A percentile compares a stretch with the other conserved stretches of the same genome.
phyloP scores from a whole-genome alignment of 129 eudicot genomes.

The Dittrichia graveolens region DNA sequence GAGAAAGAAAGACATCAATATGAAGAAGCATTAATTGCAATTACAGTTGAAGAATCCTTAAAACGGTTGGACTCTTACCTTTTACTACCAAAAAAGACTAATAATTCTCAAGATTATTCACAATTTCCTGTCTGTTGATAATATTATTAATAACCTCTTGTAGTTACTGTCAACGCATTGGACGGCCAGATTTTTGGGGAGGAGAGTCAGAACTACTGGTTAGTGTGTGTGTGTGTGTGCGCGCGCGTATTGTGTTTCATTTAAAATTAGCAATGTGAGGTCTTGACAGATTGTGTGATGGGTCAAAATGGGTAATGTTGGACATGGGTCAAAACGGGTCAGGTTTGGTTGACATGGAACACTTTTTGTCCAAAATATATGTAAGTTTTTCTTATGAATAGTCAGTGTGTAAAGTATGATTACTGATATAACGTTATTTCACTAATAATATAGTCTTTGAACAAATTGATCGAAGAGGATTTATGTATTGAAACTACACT shows the following conservation, averaged over 20 bases:
- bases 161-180: conserved; percentile 94
- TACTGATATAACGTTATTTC: not conserved
- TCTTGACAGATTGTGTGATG: not conserved
- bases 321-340: not conserved
- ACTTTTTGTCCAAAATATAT: not conserved
- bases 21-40: conserved; percentile 87
- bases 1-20: conserved; percentile 55
- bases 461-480: not conserved
- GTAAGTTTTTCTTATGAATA: not conserved
- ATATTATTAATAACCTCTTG: conserved; percentile 17
- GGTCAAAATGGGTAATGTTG: not conserved
- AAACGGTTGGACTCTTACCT: conserved; percentile 57
- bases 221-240: conserved; percentile 39
- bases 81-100: not conserved
- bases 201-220: conserved; percentile 98
- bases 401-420: not conserved
- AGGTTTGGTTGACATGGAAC: not conserved
- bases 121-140: conserved; percentile 9
- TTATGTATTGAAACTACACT: not conserved
- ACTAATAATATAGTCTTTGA: not conserved
- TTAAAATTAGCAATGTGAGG: not conserved
- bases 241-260: not conserved
- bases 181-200: conserved; percentile 94
- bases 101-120: not conserved
- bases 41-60: conserved; percentile 86